Evolutionary conservation across 2,329 filamentous ascomycete genomes (phyloP).

Genomic region (Westerdykella ornata): DNA sequence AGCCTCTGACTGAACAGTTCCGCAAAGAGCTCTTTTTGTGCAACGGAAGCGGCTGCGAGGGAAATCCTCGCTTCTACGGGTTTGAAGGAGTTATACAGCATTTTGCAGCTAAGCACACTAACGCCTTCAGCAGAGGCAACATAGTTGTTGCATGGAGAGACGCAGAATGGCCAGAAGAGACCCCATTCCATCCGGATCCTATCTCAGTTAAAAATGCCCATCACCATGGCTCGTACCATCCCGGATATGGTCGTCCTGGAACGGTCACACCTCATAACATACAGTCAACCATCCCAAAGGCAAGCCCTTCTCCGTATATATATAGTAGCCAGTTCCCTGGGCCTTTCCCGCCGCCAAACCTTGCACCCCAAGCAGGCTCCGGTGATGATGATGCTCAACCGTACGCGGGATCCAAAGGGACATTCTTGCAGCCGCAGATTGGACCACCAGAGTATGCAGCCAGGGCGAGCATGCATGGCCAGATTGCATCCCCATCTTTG

Average conservation of each 20-base stretch:
- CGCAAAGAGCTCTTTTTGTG: slow-evolving; percentile 72
- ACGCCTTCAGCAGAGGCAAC: slow-evolving; percentile 60
- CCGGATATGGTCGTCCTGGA: slow-evolving; percentile 35
- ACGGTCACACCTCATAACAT: slow-evolving; percentile 32
- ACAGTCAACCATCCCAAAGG: slow-evolving; percentile 30
- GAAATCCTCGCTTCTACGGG: slow-evolving; percentile 60
- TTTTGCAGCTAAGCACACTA: slow-evolving; percentile 75
- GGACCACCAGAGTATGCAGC: slow-evolving; percentile 16
- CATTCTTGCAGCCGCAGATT: slow-evolving; percentile 26
- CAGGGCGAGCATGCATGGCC: background rate
- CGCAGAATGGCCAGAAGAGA: slow-evolving; percentile 68
- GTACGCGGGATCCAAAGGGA: slow-evolving; percentile 25
- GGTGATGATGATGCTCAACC: slow-evolving; percentile 27
- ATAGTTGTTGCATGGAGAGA: slow-evolving; percentile 69
- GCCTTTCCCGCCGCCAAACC: slow-evolving; percentile 34
- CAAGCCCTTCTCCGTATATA: slow-evolving; percentile 34
- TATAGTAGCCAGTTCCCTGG: slow-evolving; percentile 31
- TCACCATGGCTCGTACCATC: slow-evolving; percentile 31
- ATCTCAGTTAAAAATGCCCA: slow-evolving; percentile 39
- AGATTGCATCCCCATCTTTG: slow-evolving; percentile 9
- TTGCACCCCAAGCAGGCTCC: slow-evolving; percentile 13
- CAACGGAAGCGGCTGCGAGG: slow-evolving; percentile 55
- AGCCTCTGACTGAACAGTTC: slow-evolving; percentile 57
- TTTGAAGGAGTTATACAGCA: slow-evolving; percentile 78
- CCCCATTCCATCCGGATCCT: slow-evolving; percentile 64